Percentiles rank a stretch among this genome's conserved stretches.
These are phyloP conservation scores for Daedaleopsis sinensis DNA, from an alignment of 768 basidiomycete genomes.

Conservation along the genomic window DNA sequence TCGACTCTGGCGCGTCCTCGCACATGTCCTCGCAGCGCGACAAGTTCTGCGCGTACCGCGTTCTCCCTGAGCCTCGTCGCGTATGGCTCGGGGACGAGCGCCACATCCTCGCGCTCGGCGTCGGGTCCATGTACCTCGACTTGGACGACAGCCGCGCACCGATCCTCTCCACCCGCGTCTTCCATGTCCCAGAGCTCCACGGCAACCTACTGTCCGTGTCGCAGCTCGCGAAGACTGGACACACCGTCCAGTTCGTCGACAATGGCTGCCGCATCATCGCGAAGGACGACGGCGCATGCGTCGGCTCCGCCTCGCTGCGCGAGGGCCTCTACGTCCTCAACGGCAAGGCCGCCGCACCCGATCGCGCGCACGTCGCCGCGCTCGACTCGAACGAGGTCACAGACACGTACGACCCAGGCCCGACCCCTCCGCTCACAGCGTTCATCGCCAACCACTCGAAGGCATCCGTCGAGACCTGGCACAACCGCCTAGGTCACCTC, in stretches of 20 bases:
- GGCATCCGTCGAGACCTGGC: slow-evolving; percentile 19
- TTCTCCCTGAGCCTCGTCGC: background rate
- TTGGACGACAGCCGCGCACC: background rate
- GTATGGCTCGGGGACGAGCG: slow-evolving; percentile 22
- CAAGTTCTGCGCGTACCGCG: slow-evolving; percentile 15
- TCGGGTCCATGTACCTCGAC: slow-evolving; percentile 8
- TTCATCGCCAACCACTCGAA: slow-evolving; percentile 2
- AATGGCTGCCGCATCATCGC: slow-evolving; percentile 7
- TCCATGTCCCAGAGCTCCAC: slow-evolving; percentile 24
- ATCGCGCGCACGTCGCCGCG: slow-evolving; percentile 4
- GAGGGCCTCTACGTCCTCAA: slow-evolving; percentile 22
- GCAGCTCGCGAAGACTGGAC: background rate
- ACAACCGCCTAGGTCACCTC: slow-evolving; percentile 22
- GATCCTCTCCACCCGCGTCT: slow-evolving; percentile 13
- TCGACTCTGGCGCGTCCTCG: slow-evolving; percentile 22
- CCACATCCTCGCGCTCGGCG: slow-evolving; percentile 17
- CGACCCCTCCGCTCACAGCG: background rate
- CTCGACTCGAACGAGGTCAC: background rate
- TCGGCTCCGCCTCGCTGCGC: background rate
- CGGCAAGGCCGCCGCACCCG: background rate
- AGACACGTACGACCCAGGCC: background rate
- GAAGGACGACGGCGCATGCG: background rate
- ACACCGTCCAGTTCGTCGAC: slow-evolving; percentile 3
- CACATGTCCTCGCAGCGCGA: slow-evolving; percentile 18
- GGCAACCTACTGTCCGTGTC: slow-evolving; percentile 28